Percentiles rank a stretch among this genome's conserved stretches.
Conservation (phyloP, 1,284 basidiomycete species). For the Erythrobasidium hasegawianum region DNA sequence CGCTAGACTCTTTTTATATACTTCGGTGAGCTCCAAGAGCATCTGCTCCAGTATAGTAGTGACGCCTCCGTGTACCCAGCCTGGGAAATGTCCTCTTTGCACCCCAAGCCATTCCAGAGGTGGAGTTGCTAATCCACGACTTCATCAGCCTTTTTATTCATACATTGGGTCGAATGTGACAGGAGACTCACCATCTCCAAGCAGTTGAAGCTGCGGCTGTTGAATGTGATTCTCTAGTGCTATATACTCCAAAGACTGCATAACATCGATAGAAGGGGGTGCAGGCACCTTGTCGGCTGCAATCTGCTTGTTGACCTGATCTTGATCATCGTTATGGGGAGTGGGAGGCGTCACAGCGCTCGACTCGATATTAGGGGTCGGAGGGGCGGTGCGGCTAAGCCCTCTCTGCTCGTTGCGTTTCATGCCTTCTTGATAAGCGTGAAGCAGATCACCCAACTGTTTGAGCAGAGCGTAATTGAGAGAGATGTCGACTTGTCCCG, state of each 20-base stretch:
- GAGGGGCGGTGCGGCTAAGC: background rate
- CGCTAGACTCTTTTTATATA: slow-evolving; percentile 17
- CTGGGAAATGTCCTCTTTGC: slow-evolving; percentile 36
- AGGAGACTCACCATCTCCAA: slow-evolving; percentile 38
- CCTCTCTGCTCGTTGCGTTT: background rate
- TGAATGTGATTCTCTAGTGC: slow-evolving; percentile 35
- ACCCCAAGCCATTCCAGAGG: slow-evolving; percentile 41
- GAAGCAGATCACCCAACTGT: slow-evolving; percentile 21
- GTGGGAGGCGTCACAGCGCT: background rate
- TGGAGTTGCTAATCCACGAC: slow-evolving; percentile 35
- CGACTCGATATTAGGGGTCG: background rate
- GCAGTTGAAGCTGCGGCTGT: slow-evolving; percentile 35
- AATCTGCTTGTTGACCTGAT: slow-evolving; percentile 9
- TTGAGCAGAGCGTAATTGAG: slow-evolving; percentile 37
- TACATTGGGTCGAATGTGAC: no score
- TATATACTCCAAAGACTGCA: slow-evolving; percentile 18
- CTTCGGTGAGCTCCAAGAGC: slow-evolving; percentile 29
- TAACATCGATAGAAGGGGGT: slow-evolving; percentile 14
- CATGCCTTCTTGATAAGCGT: slow-evolving; percentile 19
- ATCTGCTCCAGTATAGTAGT: slow-evolving; percentile 36
- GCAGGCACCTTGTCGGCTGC: slow-evolving; percentile 16
- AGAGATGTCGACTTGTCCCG: slow-evolving; percentile 36
- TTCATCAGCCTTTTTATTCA: background rate
- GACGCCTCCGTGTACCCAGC: slow-evolving; percentile 37
- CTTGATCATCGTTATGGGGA: background rate